These are phyloP conservation scores for Metschnikowia borealis DNA, from an alignment of 805 yeast species.

Conservation along the genomic window DNA sequence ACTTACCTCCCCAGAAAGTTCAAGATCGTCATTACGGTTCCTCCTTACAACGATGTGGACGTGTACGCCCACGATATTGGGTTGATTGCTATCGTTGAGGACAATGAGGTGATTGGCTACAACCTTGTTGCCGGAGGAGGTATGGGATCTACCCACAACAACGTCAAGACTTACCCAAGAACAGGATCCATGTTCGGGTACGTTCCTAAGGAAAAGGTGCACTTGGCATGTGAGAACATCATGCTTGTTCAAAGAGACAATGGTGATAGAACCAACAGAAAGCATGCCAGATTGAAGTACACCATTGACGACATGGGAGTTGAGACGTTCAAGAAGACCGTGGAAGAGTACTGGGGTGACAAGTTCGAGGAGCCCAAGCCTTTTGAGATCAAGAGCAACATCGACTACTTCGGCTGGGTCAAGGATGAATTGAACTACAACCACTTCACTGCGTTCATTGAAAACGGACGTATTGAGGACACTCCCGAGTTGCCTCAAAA, in stretches of 20 bases:
- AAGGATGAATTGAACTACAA: constrained; percentile 78
- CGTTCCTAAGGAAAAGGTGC: constrained; percentile 62
- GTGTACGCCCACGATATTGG: constrained; percentile 96
- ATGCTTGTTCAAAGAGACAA: constrained; percentile 91
- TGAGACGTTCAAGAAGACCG: constrained; percentile 72
- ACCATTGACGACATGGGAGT: constrained; percentile 94
- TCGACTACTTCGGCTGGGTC: constrained; percentile 92
- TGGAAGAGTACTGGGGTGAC: constrained; percentile 79
- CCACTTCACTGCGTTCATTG: constrained; percentile 92
- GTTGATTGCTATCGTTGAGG: constrained; percentile 76
- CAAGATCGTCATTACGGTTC: constrained; percentile 90
- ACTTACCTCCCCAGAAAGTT: constrained; percentile 92
- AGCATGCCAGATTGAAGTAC: constrained; percentile 96
- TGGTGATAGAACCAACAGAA: constrained; percentile 95
- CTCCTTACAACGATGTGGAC: constrained; percentile 95
- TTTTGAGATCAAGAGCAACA: constrained; percentile 78
- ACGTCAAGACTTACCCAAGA: constrained; percentile 94
- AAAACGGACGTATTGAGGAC: constrained; percentile 94
- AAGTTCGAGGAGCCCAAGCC: constrained; percentile 66
- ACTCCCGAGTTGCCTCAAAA: constrained; percentile 87
- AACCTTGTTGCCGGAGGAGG: constrained; percentile 96
- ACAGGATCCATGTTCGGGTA: constrained; percentile 86
- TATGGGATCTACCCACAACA: constrained; percentile 98
- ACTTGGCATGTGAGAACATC: constrained; percentile 80
- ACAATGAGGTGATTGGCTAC: constrained; percentile 67